Evolutionary conservation across 306 rosid genomes (phyloP).

Genomic region (Malus domestica): DNA sequence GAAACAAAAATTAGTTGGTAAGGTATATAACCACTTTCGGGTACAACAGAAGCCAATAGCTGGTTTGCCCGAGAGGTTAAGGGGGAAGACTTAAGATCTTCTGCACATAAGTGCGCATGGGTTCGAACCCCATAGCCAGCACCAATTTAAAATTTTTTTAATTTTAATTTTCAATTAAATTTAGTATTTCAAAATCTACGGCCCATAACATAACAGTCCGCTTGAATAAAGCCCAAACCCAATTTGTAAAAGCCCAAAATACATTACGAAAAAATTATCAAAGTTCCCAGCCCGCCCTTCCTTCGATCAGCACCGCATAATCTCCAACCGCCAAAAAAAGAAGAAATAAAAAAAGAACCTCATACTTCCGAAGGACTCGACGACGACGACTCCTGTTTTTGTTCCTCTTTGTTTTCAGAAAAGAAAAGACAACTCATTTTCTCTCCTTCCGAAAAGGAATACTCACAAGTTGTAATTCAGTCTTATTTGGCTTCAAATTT

Average conservation of each 20-base stretch:
- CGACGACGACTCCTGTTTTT: not conserved
- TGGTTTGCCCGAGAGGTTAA: slow-evolving; percentile 29
- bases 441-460: not conserved
- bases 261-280: no score
- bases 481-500: not conserved
- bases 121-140: slow-evolving; percentile 35
- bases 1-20: no score
- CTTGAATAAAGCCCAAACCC: not conserved
- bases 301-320: not conserved
- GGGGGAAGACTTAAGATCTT: slow-evolving; percentile 21
- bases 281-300: not conserved
- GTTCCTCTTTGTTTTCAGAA: not conserved
- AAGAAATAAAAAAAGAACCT: not conserved
- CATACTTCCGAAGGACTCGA: no score
- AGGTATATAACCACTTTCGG: rapidly evolving
- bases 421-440: not conserved
- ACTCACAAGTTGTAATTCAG: not conserved
- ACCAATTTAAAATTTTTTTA: not conserved
- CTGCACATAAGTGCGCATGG: slow-evolving; percentile 28
- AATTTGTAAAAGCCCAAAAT: not conserved
- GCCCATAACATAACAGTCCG: not conserved
- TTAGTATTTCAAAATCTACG: not conserved
- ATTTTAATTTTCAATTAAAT: not conserved
- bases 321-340: not conserved
- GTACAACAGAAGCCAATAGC: rapidly evolving